Evolutionary conservation across 2,329 filamentous ascomycete genomes (phyloP), one percentile per base, ranked within the genome.

Genomic region (Xylariales sp.): DNA sequence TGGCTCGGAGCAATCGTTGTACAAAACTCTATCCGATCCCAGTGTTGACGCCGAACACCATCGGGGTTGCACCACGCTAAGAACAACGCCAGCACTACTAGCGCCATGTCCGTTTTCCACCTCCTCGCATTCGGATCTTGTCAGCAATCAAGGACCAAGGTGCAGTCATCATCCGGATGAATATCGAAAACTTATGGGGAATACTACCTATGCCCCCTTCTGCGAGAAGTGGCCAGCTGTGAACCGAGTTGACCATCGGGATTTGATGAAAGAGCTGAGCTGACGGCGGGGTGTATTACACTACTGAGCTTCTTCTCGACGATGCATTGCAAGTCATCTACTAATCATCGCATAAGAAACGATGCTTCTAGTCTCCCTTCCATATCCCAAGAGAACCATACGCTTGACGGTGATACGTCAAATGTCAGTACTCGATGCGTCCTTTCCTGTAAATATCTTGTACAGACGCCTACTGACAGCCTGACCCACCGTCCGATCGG

Each of bases 401-500:
- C 21, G 14, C 18, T 20, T 21, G 2, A 22, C n/a, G n/a, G n/a
- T n/a, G n/a, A n/a, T n/a, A n/a, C n/a, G n/a, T 62, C 48, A 79
- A 15, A 79, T 63, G 61, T 80, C 76, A 19, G 69, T 76, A 52
- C 74, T 79, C 22, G 47, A 56, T 46, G 75, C 71, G 53, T 84
- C 78, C 41, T 52, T 63, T 14, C 74, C 73, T 31, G 71, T 74
- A 53, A 84, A 83, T 2, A 84, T 71, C 52, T 74, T 80, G 49
- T 74, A 66, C 8, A 85, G 56, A 46, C 80, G 69, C 55, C 65
- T 69, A 47, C 80, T 84, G 8, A 82, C 65, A 0, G 78, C 73
- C 47, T 65, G 72, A 1, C 81, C 81, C 8, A 85, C 59, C 1
- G 63, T 65, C 19, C 71, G 62, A 45, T 81, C 78, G 0, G 73